A percentile compares a stretch with the other conserved stretches of the same genome.
Evolutionary conservation across 163 green algal species (phyloP).

Genomic region (Volvox carteri): DNA sequence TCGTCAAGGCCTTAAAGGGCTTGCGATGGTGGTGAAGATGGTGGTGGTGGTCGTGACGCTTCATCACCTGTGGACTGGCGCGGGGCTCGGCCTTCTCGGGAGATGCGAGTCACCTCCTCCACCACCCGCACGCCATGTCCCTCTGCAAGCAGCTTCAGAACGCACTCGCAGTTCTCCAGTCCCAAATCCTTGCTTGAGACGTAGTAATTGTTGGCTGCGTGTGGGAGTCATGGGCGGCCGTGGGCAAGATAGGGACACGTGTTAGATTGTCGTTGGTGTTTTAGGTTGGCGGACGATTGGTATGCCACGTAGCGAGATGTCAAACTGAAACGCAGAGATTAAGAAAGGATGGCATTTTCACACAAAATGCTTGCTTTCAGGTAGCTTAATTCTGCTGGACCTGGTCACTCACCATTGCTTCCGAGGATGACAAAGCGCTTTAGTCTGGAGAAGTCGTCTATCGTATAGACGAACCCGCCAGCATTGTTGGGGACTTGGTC

Average conservation of each 20-base stretch:
- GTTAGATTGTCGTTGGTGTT: too few species aligned
- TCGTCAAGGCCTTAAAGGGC: background rate
- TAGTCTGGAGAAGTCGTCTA: conserved; percentile 22
- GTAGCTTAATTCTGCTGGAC: background rate
- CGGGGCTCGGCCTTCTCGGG: conserved; percentile 27
- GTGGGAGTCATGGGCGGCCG: background rate
- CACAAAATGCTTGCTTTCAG: background rate
- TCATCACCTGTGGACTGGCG: conserved; percentile 49
- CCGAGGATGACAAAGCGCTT: conserved; percentile 44
- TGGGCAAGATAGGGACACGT: background rate
- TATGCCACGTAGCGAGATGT: background rate
- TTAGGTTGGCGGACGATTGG: background rate
- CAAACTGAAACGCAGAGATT: background rate
- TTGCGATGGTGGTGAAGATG: background rate
- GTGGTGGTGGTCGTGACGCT: background rate
- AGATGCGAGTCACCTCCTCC: conserved; percentile 23
- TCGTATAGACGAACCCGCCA: conserved; percentile 42
- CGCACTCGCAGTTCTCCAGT: conserved; percentile 29
- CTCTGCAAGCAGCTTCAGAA: conserved; percentile 34
- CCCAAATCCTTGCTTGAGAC: conserved; percentile 32
- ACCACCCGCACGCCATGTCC: conserved; percentile 42
- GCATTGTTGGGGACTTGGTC: conserved; percentile 42
- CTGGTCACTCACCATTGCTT: conserved; percentile 22
- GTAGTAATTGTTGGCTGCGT: conserved; percentile 47
- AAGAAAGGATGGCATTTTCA: background rate